Conservation (phyloP, 2,329 filamentous ascomycete species). For the Calonectria pteridis region DNA sequence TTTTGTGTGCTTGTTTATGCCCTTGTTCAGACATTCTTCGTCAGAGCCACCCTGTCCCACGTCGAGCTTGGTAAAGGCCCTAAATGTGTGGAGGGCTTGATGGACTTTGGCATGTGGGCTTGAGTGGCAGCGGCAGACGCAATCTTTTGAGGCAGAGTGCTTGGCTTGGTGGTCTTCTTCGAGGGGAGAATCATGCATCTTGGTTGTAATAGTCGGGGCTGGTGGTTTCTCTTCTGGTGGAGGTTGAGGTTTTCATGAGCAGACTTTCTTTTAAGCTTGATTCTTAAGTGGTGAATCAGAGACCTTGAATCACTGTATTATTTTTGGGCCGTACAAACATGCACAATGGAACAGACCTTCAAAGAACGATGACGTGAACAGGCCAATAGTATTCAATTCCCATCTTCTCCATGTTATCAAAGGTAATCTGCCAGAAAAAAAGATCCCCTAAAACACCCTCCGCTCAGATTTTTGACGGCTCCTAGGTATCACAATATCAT, state of each 20-base stretch:
- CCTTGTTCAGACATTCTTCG: neutral
- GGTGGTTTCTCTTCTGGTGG: neutral
- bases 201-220: neutral
- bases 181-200: neutral
- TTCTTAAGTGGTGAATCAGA: neutral
- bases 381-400: neutral
- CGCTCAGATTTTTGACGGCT: neutral
- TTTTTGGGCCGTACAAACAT: neutral
- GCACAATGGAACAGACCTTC: neutral
- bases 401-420: neutral
- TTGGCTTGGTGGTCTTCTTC: neutral
- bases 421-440: neutral
- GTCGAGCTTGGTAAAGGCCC: neutral
- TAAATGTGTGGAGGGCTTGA: neutral
- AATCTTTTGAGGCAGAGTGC: neutral
- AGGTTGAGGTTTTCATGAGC: neutral
- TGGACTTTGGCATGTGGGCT: neutral
- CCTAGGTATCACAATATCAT: slow-evolving; percentile 10
- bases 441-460: neutral
- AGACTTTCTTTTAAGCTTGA: too few relatives aligned
- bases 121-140: neutral
- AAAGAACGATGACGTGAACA: neutral
- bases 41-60: neutral
- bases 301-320: neutral
- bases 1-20: neutral